Conservation (phyloP, 805 yeast genomes). For the Kuraishia piskuri region DNA sequence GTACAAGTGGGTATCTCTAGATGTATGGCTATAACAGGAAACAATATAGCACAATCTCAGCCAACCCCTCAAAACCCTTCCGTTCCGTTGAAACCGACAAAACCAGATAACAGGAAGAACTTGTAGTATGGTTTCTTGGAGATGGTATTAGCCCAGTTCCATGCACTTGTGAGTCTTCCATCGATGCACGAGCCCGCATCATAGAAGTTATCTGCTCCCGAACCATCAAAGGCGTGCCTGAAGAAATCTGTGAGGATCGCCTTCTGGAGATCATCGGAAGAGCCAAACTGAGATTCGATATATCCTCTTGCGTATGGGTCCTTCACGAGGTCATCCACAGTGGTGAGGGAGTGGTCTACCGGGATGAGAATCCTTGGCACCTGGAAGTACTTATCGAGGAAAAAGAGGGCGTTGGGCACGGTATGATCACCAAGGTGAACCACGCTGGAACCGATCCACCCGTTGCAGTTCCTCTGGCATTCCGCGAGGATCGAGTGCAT, state of each 20-base stretch:
- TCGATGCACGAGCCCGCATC: conserved; percentile 83
- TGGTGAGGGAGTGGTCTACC: conserved; percentile 47
- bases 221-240: conserved; percentile 61
- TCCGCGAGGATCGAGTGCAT: conserved; percentile 65
- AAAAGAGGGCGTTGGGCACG: conserved; percentile 75
- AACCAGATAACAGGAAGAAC: conserved; percentile 58
- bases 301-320: conserved; percentile 42
- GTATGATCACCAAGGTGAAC: conserved; percentile 79
- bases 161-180: conserved; percentile 72
- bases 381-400: conserved; percentile 72
- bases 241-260: conserved; percentile 42
- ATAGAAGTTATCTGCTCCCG: conserved; percentile 78
- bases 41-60: too few species aligned
- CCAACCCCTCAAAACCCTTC: conserved; percentile 44
- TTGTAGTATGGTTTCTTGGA: conserved; percentile 55
- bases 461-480: conserved; percentile 51
- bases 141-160: conserved; percentile 75
- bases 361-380: conserved; percentile 74
- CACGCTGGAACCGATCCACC: conserved; percentile 77
- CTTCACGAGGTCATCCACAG: conserved; percentile 42
- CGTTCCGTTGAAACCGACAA: conserved; percentile 66
- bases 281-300: conserved; percentile 50
- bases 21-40: background rate
- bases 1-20: conserved; percentile 10
- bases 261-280: conserved; percentile 42